Base-by-base conservation (phyloP, 805 yeast genomes). In the Metschnikowia colocasiae region DNA sequence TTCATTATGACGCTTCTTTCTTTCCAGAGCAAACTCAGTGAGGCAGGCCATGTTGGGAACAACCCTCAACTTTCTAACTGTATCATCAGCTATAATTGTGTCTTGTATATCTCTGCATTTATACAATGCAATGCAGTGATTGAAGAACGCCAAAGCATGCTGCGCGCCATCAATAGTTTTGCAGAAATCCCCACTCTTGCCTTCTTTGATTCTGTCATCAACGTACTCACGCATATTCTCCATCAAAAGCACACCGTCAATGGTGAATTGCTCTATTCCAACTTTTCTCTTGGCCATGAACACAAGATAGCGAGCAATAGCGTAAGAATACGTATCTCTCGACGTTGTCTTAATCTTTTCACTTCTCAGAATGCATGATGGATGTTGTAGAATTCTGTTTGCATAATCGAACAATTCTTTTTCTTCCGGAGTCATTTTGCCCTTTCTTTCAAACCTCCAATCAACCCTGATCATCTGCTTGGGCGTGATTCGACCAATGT, bases 241-340 rank as follows among this genome's bases (percentile, higher is more conserved):
- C 10, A n/a, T 23, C 35, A 46, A 15, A n/a, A 32, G 20, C 12
- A 33, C 15, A 3, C 45, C 45, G 15, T 40, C 31, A 29, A 46
- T 34, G 22, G 26, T 26, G 10, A 40, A 22, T 16, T 34, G 16
- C 13, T 13, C 20, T 25, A 7, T 12, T 8, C 23, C 27, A 31
- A 33, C 10, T 2, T 18, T 13, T 19, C 30, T 39, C 5, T 34
- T 31, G 15, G 48, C 44, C 45, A 40, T 34, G 31, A 22, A 46
- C 26, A 18, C 18, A 16, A 46, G 40, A 29, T 40, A 46, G 12
- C 40, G 41, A 7, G 41, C 19, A 15, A 40, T 46, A 18, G 45
- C 30, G 25, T 46, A 46, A 1, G 43, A 20, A 31, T 46, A 40
- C 10, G 4, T 45, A 15, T 38, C 27, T 10, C 19, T 31, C 9